Evolutionary conservation across 1,139 yeast genomes (phyloP), one percentile per base, ranked within the genome.

Genomic region (Scheffersomyces illinoinensis): DNA sequence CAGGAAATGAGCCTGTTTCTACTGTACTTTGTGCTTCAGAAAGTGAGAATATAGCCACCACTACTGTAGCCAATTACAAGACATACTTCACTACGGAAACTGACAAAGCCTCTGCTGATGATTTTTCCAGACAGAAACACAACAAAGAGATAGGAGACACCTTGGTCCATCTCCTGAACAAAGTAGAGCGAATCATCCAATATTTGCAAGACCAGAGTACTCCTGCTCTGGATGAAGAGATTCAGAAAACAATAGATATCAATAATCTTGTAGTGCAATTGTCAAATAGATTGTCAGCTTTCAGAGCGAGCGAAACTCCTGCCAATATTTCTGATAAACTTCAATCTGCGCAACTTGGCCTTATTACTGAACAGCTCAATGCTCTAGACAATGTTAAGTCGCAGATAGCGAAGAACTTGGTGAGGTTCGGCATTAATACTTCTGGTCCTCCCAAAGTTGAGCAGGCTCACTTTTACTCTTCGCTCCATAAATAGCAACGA

Each of bases 331-430:
- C 67, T 14, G 53, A 58, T 24, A 58, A 58, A 49, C 60, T 75
- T 39, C 67, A 70, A 52, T 57, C 74, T 0, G 64, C 71, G 8
- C 76, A 74, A 47, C 64, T 78, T 55, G 65, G 77, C 23, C 63
- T 77, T 47, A 61, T 78, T 17, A 72, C 79, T 1, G 68, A 73
- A 26, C 76, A 77, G 57, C 59, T 74, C 5, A 51, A 21, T 1
- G 62, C 70, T 1, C 61, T 76, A 46, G 75, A 73, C 33, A 67
- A 66, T 33, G 62, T 73, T 53, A 69, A 71, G 54, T 54, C 61
- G 7, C 70, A 70, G 55, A 64, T 72, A 5, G 59, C 66, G 14
- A 64, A 60, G 50, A 66, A 61, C 53, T 61, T 70, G 8, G 53
- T 61, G 12, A 57, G 60, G 55, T 61, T 58, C 52, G 59, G 61